Percentiles rank a stretch among this genome's conserved stretches.
Evolutionary conservation across 2,329 filamentous ascomycete species (phyloP).

Genomic region (Cercospora zeina): DNA sequence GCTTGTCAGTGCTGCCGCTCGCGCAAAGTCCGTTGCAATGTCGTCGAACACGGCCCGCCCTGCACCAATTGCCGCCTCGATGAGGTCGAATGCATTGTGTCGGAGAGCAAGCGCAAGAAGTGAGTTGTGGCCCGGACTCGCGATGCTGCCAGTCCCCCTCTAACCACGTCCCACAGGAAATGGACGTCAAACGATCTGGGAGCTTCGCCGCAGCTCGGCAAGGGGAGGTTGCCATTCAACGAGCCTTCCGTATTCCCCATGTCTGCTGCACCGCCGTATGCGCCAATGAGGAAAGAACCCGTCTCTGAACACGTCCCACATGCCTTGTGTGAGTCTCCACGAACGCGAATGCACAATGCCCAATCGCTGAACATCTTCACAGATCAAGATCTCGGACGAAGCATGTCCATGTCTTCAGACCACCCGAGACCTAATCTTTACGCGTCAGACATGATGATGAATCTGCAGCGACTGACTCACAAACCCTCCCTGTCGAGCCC

Average conservation of each 20-base stretch:
- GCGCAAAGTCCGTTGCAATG: slow-evolving; percentile 90
- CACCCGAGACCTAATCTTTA: slow-evolving; percentile 31
- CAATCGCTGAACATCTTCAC: slow-evolving; percentile 14
- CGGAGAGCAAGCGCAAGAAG: slow-evolving; percentile 80
- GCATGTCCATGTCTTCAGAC: slow-evolving; percentile 27
- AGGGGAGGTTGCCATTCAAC: slow-evolving; percentile 24
- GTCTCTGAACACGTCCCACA: slow-evolving; percentile 59
- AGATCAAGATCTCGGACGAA: slow-evolving; percentile 38
- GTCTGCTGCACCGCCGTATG: slow-evolving; percentile 39
- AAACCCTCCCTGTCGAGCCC: slow-evolving; percentile 33
- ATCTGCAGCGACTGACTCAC: slow-evolving; percentile 35
- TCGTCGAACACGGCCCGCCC: slow-evolving; percentile 79
- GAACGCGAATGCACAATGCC: not conserved
- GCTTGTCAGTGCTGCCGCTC: slow-evolving; percentile 86
- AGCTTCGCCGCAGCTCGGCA: slow-evolving; percentile 27
- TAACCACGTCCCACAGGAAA: slow-evolving; percentile 34
- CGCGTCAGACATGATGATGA: slow-evolving; percentile 37
- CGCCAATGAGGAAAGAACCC: slow-evolving; percentile 31
- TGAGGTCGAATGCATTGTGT: slow-evolving; percentile 69
- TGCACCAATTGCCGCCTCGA: slow-evolving; percentile 86
- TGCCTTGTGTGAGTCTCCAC: slow-evolving; percentile 59
- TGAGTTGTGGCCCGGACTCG: slow-evolving; percentile 53
- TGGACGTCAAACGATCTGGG: slow-evolving; percentile 37
- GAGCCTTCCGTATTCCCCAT: slow-evolving; percentile 35
- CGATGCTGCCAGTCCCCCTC: not conserved